Base-by-base conservation (phyloP, 2,329 filamentous ascomycete genomes). In the Fusarium sp. region DNA sequence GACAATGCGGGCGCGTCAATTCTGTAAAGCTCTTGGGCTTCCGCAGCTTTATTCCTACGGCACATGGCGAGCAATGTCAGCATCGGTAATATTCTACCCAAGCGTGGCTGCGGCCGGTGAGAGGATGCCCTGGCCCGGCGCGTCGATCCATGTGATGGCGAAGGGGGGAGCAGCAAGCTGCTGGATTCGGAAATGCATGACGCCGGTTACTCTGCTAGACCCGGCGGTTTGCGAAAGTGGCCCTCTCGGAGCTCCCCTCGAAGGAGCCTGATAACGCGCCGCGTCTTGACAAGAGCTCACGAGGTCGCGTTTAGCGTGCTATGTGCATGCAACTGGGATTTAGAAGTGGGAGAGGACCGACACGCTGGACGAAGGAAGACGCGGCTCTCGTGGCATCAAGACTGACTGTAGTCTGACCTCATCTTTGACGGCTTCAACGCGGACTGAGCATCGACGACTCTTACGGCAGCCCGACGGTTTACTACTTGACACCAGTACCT, bases 181-280 rank as follows among this genome's bases (percentile, higher is more conserved):
- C 77, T 77, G 60, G 63, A 78, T 75, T 72, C 41, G 77, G 77
- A 78, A 78, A 72, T 67, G 69, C 69, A 78, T 79, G 75, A 79
- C 73, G 71, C 71, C 48, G 65, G 69, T 57, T 69, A 58, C 61
- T 67, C 62, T 72, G 64, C 66, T 74, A 76, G 69, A 60, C 69
- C 71, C 59, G 67, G 61, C 59, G 64, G 35, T 65, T 69, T 76
- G 62, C 68, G 66, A 70, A 67, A 67, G 66, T 63, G 52, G 56
- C 61, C 66, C 63, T 68, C 22, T 20, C 37, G 39, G 64, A 50
- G 56, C 22, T 60, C 33, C 20, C 39, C 54, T 59, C 27, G n/a
- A 33, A 70, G 37, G 52, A 71, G 67, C 50, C 63, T 65, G 76
- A 72, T 72, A 74, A 75, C 68, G 67, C 73, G 67, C 67, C 72